A percentile compares a stretch with the other conserved stretches of the same genome.
Evolutionary conservation across 2,329 filamentous ascomycete species (phyloP).

Genomic region (Exophiala bonariae): DNA sequence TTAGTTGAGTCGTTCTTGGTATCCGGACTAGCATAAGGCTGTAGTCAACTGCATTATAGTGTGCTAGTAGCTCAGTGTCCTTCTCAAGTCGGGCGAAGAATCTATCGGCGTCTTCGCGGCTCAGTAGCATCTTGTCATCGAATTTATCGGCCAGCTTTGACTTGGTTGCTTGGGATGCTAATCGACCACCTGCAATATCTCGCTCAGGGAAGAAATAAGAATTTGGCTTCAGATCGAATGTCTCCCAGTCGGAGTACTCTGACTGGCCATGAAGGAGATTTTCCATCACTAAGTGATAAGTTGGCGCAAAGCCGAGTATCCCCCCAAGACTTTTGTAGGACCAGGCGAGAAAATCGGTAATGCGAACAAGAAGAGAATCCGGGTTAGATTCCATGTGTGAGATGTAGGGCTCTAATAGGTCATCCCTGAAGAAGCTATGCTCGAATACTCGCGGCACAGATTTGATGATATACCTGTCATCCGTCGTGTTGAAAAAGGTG

Average conservation of each 20-base stretch:
- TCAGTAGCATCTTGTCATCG: slow-evolving; percentile 63
- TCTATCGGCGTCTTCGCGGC: slow-evolving; percentile 53
- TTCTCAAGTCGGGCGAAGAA: slow-evolving; percentile 57
- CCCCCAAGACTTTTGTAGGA: slow-evolving; percentile 58
- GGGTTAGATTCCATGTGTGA: slow-evolving; percentile 63
- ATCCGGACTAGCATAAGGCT: slow-evolving; percentile 70
- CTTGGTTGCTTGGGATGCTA: slow-evolving; percentile 66
- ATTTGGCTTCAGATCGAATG: slow-evolving; percentile 72
- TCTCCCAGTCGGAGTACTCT: slow-evolving; percentile 61
- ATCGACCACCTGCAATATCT: slow-evolving; percentile 64
- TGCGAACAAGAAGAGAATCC: slow-evolving; percentile 65
- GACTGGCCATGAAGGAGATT: slow-evolving; percentile 67
- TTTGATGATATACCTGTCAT: slow-evolving; percentile 70
- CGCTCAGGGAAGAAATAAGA: slow-evolving; percentile 76
- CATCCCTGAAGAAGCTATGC: slow-evolving; percentile 67
- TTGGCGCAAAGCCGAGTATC: slow-evolving; percentile 61
- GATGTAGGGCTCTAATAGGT: slow-evolving; percentile 65
- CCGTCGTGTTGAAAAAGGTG: slow-evolving; percentile 69
- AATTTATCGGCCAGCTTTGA: slow-evolving; percentile 68
- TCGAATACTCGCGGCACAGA: slow-evolving; percentile 70
- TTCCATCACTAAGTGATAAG: slow-evolving; percentile 77
- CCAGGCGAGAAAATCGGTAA: slow-evolving; percentile 63
- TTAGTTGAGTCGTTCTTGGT: slow-evolving; percentile 37
- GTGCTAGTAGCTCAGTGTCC: slow-evolving; percentile 64
- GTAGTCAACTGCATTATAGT: slow-evolving; percentile 70